Base-by-base conservation (phyloP, 768 basidiomycete genomes). In the Rhodotorula sphaerocarpa region DNA sequence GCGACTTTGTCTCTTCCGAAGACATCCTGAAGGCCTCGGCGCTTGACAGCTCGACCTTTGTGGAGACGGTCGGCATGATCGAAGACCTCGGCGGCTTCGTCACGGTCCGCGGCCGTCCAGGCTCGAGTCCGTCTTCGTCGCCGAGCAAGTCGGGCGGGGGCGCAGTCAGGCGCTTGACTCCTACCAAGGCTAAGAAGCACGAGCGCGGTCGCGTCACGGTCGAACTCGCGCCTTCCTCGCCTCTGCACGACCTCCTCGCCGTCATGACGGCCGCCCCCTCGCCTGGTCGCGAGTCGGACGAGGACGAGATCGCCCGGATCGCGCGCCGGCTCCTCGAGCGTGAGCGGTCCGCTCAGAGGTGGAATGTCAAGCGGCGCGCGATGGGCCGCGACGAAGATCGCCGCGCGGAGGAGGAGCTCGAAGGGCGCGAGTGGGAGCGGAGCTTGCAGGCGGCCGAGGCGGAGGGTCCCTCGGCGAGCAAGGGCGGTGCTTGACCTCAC, bases 61-160 rank as follows among this genome's bases (percentile, higher is more conserved):
- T 18, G 3, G 53, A 57, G 30, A 56, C 63, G 20, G 23, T 65
- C 31, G 63, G 61, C 15, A 59, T 58, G 53, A 52, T 69, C 34
- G 55, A 65, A 30, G 56, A 57, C 46, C 36, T 65, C 16, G 25
- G 54, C 21, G 63, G 63, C 7, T 50, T 50, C 27, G 20, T 64
- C 27, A 23, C 25, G 7, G 54, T 65, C 6, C 57, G 57, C 21
- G 57, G 57, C 1, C 39, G 57, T 7, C 48, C 57, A 0, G 57
- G 50, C 9, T 30, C 39, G 41, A 15, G 11, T 7, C 25, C 36
- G n/a, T 51, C 50, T 6, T 20, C 25, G 25, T 53, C 51, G 51
- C 31, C 41, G 23, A 20, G 16, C 36, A n/a, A 50, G 28, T 16
- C 48, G 28, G 21, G 11, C 41, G n/a, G 23, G 21, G 25, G 31